Conservation (phyloP, 106 monocot genomes). For the Ottelia alismoides region DNA sequence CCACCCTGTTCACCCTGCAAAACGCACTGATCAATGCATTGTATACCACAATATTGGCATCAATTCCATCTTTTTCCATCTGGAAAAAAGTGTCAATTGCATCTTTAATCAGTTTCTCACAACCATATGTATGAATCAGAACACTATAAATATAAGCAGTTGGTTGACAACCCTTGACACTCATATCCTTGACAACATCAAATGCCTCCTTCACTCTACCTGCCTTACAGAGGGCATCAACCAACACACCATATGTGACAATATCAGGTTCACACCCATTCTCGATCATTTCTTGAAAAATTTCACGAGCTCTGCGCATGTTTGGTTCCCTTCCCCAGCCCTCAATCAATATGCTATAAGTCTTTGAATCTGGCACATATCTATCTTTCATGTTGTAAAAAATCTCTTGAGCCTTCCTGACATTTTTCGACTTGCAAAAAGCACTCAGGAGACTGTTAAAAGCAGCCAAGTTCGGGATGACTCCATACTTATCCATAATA, state of each 20-base stretch:
- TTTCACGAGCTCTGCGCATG: conserved; percentile 61
- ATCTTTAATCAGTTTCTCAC: conserved; percentile 52
- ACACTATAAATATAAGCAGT: conserved; percentile 84
- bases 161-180: conserved; percentile 26
- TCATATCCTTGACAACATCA: conserved; percentile 49
- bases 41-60: conserved; percentile 59
- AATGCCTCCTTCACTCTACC: conserved; percentile 62
- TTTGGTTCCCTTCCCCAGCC: conserved; percentile 94
- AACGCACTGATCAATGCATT: conserved; percentile 85
- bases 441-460: conserved; percentile 81
- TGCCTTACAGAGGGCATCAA: conserved; percentile 78
- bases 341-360: conserved; percentile 79
- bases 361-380: conserved; percentile 67
- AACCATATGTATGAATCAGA: conserved; percentile 71
- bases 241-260: conserved; percentile 93
- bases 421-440: conserved; percentile 85
- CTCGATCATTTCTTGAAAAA: conserved; percentile 45
- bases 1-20: conserved; percentile 44
- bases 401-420: conserved; percentile 80
- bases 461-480: conserved; percentile 46
- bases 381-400: conserved; percentile 56
- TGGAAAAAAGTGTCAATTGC: conserved; percentile 66
- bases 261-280: conserved; percentile 65
- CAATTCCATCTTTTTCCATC: conserved; percentile 69
- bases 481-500: conserved; percentile 70